Evolutionary conservation across 495 filamentous ascomycete genomes (phyloP), one percentile per base, ranked within the genome.

Genomic region (Aspergillus asperescens): DNA sequence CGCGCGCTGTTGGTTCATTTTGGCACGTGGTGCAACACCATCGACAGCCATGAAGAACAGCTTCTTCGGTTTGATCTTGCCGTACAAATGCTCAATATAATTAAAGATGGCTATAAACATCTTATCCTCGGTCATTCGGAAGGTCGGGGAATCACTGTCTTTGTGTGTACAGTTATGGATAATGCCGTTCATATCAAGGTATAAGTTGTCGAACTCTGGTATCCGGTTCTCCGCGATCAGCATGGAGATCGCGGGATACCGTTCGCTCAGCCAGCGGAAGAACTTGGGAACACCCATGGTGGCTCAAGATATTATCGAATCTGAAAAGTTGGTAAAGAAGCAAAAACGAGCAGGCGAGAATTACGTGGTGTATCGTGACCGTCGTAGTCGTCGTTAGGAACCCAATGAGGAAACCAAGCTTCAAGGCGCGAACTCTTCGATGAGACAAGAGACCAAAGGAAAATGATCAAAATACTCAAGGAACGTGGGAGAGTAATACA

Each of bases 41-140:
- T 99, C 94, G 48, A 99, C 89, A 8, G 94, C 94, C 94, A 99
- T 96, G 73, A 96, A 99, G 69, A 99, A 99, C 10, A 99, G 79
- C 73, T 95, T 83, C 72, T 95, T 91, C 2, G 94, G 94, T 67
- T 96, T 96, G 56, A 99, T 99, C 71, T 96, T 97, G 44, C 91
- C 90, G 61, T 94, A 99, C 8, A 99, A 73, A 75, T 99, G 94
- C 69, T 99, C 94, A 56, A 99, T 97, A 66, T 99, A 99, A 72
- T 97, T 97, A 80, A 99, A 99, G 54, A 99, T 99, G 19, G 88
- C 87, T 55, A 97, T 96, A 68, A 97, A 97, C 91, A 96, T 96
- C 68, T 95, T 86, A 65, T 97, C 94, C 65, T 99, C 94, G 40
- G 85, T 89, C 77, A 99, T 86, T 43, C 92, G 90, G 63, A 91